Evolutionary conservation across 805 yeast genomes (phyloP).

Genomic region (Metschnikowia picachoensis): DNA sequence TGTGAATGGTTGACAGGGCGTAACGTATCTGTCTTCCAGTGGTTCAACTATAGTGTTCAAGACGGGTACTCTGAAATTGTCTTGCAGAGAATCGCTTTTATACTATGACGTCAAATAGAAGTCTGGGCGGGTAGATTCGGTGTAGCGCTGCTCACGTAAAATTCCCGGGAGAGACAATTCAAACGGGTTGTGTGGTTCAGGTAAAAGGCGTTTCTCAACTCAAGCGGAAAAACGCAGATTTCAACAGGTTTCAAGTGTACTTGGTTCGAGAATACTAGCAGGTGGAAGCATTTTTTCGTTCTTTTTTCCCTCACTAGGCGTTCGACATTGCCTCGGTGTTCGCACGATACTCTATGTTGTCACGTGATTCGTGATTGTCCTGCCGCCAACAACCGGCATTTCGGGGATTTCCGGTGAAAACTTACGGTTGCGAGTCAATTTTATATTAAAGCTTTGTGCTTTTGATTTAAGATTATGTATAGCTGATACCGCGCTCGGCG

Average conservation of each 20-base stretch:
- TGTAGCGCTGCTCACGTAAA: slow-evolving; percentile 2
- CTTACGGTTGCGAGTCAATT: no score
- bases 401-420: no score
- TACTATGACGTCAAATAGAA: slow-evolving; percentile 4
- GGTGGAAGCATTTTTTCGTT: slow-evolving; percentile 4
- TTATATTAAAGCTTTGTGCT: no score
- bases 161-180: neutral
- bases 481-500: no score
- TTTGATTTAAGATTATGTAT: no score
- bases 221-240: slow-evolving; percentile 1
- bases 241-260: neutral
- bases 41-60: neutral
- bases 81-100: slow-evolving; percentile 6
- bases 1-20: neutral
- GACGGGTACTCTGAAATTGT: neutral
- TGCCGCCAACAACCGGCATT: no score
- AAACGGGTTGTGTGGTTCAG: neutral
- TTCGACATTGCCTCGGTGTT: slow-evolving; percentile 12
- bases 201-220: slow-evolving; percentile 1
- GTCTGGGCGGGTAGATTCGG: neutral
- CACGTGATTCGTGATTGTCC: slow-evolving; percentile 1
- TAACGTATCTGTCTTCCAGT: neutral
- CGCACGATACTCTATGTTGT: slow-evolving; percentile 10
- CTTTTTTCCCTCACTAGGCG: slow-evolving; percentile 11
- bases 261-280: neutral